Percentiles rank a stretch among this genome's conserved stretches.
Conservation (phyloP, 306 rosid species). For the Sicyos edulis region DNA sequence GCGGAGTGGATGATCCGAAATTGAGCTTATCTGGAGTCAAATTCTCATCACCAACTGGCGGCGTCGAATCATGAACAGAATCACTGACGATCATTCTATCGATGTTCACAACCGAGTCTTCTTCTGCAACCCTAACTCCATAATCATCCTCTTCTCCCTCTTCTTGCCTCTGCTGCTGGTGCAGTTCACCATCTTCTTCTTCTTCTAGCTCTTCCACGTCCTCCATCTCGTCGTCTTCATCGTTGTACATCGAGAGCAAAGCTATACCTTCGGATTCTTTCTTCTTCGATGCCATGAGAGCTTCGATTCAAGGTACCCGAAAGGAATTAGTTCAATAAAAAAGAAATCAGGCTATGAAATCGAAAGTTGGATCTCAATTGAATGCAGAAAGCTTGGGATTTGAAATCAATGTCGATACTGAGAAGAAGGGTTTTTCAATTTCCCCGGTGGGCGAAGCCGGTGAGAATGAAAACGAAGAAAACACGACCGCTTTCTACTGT, state of each 20-base stretch:
- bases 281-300: constrained; percentile 59
- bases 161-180: constrained; percentile 36
- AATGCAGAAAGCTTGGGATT: not conserved
- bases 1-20: constrained; percentile 38
- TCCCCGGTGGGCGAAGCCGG: too few relatives aligned
- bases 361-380: not conserved
- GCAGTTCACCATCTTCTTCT: constrained; percentile 34
- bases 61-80: constrained; percentile 31
- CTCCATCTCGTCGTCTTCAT: constrained; percentile 64
- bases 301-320: not conserved
- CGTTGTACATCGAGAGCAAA: constrained; percentile 68
- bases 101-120: constrained; percentile 29
- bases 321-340: not conserved
- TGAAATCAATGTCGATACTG: not conserved
- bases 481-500: too few relatives aligned
- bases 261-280: constrained; percentile 74
- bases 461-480: too few relatives aligned
- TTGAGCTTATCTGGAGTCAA: constrained; percentile 34
- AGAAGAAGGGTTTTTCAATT: not conserved
- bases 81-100: constrained; percentile 30
- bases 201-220: constrained; percentile 31
- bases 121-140: constrained; percentile 38
- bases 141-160: constrained; percentile 27
- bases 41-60: constrained; percentile 26
- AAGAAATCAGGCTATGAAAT: not conserved